These are phyloP conservation scores for Globisporangium uncinulatum DNA, from an alignment of 352 stramenopile genomes.

Conservation along the genomic window DNA sequence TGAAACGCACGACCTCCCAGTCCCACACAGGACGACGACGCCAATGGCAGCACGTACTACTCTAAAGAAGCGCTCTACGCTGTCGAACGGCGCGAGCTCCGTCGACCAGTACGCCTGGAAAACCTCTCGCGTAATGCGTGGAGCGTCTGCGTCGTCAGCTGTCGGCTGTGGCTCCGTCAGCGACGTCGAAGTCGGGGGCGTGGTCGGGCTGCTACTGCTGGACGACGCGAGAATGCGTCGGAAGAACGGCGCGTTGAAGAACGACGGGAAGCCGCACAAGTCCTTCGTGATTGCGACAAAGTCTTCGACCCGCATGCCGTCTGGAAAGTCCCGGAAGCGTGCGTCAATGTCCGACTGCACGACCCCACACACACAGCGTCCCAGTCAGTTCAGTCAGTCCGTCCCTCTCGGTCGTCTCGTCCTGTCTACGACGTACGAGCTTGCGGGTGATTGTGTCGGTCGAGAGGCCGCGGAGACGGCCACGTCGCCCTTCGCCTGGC, in stretches of 20 bases:
- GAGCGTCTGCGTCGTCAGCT: constrained; percentile 15
- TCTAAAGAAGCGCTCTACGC: constrained; percentile 96
- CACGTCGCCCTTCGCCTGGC: constrained; percentile 53
- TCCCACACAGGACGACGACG: constrained; percentile 6
- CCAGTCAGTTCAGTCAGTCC: background rate
- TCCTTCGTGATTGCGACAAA: constrained; percentile 97
- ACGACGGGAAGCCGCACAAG: constrained; percentile 96
- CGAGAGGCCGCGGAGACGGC: constrained; percentile 51
- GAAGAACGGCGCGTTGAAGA: constrained; percentile 98
- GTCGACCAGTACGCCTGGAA: constrained; percentile 93
- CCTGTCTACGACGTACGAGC: constrained; percentile 20
- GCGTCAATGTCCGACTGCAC: constrained; percentile 59
- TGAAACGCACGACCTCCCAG: background rate
- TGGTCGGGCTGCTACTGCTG: background rate
- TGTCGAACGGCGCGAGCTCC: constrained; percentile 95
- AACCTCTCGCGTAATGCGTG: constrained; percentile 79
- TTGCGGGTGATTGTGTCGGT: constrained; percentile 62
- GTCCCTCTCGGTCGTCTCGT: background rate
- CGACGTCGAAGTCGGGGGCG: constrained; percentile 1
- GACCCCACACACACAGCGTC: background rate
- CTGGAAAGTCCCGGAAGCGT: constrained; percentile 68
- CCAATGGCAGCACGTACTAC: constrained; percentile 46
- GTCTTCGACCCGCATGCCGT: constrained; percentile 83
- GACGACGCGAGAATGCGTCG: constrained; percentile 70
- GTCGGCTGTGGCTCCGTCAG: constrained; percentile 7